Percentiles rank a stretch among this genome's conserved stretches.
These are phyloP conservation scores for Cicer arietinum DNA, from an alignment of 306 rosid species.

Conservation along the genomic window DNA sequence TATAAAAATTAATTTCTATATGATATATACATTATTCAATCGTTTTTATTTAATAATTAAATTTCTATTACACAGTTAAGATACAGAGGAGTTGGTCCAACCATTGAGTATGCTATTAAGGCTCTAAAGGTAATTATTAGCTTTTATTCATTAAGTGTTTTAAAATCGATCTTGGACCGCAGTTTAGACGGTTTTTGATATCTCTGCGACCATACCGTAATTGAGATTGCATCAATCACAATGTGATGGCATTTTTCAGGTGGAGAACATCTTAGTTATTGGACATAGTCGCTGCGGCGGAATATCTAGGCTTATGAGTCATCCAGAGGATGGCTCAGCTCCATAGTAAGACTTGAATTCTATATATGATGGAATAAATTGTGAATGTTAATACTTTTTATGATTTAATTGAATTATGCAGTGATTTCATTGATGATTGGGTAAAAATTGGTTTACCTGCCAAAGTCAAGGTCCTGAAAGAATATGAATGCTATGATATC, in stretches of 20 bases:
- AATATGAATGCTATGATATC: background rate
- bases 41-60: background rate
- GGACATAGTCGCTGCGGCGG: slow-evolving; percentile 84
- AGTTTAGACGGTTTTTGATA: background rate
- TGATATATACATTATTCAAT: slow-evolving; percentile 6
- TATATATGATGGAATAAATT: background rate
- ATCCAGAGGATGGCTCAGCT: slow-evolving; percentile 56
- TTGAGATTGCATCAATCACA: background rate
- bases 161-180: background rate
- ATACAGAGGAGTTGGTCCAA: slow-evolving; percentile 67
- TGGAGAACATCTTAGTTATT: slow-evolving; percentile 62
- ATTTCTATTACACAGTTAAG: slow-evolving; percentile 47
- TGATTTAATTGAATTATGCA: slow-evolving; percentile 45
- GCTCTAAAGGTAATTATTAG: slow-evolving; percentile 44
- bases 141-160: background rate
- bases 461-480: slow-evolving; percentile 46
- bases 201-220: background rate
- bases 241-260: slow-evolving; percentile 40
- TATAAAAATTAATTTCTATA: background rate
- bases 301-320: slow-evolving; percentile 65
- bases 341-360: slow-evolving; percentile 51
- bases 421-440: slow-evolving; percentile 83
- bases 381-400: background rate
- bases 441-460: slow-evolving; percentile 66
- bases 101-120: slow-evolving; percentile 64